Evolutionary conservation across 1,284 basidiomycete genomes (phyloP), one percentile per base, ranked within the genome.

Genomic region (Boletellus dicymbophilus): DNA sequence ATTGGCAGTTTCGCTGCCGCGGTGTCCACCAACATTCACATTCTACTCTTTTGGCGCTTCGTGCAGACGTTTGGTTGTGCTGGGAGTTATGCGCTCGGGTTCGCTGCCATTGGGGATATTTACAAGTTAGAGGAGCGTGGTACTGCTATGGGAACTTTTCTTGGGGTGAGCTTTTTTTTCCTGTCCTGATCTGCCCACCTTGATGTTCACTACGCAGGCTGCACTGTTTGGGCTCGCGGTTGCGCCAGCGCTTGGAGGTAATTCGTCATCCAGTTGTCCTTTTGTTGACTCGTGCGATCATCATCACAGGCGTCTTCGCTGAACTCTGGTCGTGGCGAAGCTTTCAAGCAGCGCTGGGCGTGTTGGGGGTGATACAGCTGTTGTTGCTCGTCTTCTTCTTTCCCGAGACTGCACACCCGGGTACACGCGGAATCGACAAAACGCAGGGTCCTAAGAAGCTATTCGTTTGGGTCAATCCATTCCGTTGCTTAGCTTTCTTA

Each of bases 321-420:
- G 68, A 81, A 46, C 84, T 82, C 53, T 74, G 72, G 34, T 84
- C 87, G 0, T 93, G 90, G 90, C 77, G 88, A 3, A 61, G 77
- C 2, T 82, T 87, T 62, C 88, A 93, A 65, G 67, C 69, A 28
- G 59, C 67, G 0, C 54, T 90, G 3, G 79, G 77, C 2, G 59
- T 73, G 0, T 64, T 72, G 30, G 78, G 78, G 5, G 54, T 77
- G 0, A 49, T 78, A 4, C 73, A 77, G 1, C 71, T 82, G 27
- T 23, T 78, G 0, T 59, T 78, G 10, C 72, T 84, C 27, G 61
- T 72, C 9, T 45, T 80, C 20, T 76, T 79, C 48, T 74, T 90
- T 16, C 89, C 90, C 0, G 91, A 93, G 62, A 92, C 90, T 2
- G 78, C 75, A 16, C 84, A 86, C 58, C 70, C 81, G 44, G 61